Evolutionary conservation across 495 filamentous ascomycete genomes (phyloP).

Genomic region (Xylaria palmicola): DNA sequence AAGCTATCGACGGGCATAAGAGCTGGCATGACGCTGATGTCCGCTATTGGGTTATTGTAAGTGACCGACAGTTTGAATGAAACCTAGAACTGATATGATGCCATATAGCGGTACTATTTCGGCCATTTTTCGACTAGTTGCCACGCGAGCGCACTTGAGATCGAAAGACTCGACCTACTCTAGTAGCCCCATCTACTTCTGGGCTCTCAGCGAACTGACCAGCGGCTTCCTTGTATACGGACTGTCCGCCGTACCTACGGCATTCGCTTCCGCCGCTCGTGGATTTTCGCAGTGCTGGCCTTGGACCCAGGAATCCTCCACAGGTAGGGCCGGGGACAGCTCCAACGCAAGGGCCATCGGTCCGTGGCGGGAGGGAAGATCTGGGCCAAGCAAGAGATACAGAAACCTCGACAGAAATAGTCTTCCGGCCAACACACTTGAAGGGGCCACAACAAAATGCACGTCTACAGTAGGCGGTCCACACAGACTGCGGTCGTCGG

Average conservation of each 20-base stretch:
- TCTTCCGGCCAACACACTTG: neutral
- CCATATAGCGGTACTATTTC: constrained; percentile 5
- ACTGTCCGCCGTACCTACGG: neutral
- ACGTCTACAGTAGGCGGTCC: neutral
- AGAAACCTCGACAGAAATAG: constrained; percentile 5
- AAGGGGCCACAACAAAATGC: neutral
- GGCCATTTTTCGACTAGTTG: neutral
- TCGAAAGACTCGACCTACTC: constrained; percentile 7
- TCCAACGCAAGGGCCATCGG: neutral
- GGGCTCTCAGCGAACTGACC: constrained; percentile 11
- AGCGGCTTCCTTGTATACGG: constrained; percentile 9
- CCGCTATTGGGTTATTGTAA: constrained; percentile 9
- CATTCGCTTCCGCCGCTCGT: neutral
- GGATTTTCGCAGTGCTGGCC: neutral
- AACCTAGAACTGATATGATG: neutral
- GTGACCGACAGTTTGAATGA: neutral
- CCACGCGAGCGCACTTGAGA: neutral
- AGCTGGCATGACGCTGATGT: neutral
- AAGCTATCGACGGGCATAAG: neutral
- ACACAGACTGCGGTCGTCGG: neutral
- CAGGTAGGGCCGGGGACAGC: neutral
- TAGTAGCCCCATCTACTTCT: neutral
- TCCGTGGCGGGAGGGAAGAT: neutral
- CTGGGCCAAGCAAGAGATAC: constrained; percentile 1
- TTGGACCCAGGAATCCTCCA: neutral